Percentiles rank a stretch among this genome's conserved stretches.
Evolutionary conservation across 2,329 filamentous ascomycete species (phyloP).

Genomic region (Zymoseptoria crescenta): DNA sequence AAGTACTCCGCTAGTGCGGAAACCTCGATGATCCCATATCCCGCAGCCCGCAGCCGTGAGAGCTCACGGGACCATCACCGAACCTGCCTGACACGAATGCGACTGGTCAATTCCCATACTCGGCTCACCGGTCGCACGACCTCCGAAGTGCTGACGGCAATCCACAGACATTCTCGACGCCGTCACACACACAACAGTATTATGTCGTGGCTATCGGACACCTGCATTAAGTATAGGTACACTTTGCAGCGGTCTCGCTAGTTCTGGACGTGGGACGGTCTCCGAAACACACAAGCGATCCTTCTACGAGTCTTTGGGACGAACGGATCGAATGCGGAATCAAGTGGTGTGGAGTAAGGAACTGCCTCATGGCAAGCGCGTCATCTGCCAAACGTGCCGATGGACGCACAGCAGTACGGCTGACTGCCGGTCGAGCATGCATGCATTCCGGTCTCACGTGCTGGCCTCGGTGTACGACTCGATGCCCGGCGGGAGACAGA

Average conservation of each 20-base stretch:
- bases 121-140: background rate
- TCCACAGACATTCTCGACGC: background rate
- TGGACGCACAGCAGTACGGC: background rate
- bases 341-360: background rate
- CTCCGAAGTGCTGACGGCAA: background rate
- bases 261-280: no score
- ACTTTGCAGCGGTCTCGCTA: background rate
- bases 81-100: background rate
- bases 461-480: background rate
- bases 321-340: background rate
- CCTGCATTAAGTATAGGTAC: slow-evolving; percentile 5
- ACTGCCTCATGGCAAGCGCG: background rate
- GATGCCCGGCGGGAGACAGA: background rate
- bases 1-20: background rate
- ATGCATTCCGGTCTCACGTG: background rate
- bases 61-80: background rate
- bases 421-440: background rate
- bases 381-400: background rate
- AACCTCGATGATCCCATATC: background rate
- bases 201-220: slow-evolving; percentile 4
- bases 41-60: background rate
- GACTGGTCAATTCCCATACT: background rate
- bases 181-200: no score
- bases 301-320: no score
- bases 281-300: no score